These are phyloP conservation scores for Ceratobasidium papillatum DNA, from an alignment of 1,284 basidiomycete species.

Conservation along the genomic window DNA sequence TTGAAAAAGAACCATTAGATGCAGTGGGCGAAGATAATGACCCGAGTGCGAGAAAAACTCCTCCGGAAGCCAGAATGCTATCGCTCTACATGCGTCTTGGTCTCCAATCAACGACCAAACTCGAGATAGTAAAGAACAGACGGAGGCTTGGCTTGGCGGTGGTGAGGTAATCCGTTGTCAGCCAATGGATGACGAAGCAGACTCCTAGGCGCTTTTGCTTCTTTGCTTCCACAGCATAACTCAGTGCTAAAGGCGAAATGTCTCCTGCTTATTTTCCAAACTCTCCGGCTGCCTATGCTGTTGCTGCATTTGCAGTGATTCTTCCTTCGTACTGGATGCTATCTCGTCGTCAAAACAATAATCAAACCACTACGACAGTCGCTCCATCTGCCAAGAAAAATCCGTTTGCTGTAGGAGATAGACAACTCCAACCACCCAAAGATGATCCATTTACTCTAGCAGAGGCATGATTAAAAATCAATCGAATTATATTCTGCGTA, in stretches of 20 bases:
- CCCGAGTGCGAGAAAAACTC: too few relatives aligned
- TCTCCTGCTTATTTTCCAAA: constrained; percentile 20
- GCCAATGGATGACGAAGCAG: background rate
- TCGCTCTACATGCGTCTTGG: too few relatives aligned
- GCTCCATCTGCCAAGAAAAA: background rate
- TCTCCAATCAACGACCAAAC: too few relatives aligned
- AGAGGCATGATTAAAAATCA: constrained; percentile 59
- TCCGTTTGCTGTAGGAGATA: constrained; percentile 16
- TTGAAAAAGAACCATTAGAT: too few relatives aligned
- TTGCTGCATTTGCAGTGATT: constrained; percentile 5
- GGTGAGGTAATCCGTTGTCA: background rate
- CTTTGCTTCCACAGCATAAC: background rate
- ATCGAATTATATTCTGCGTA: background rate
- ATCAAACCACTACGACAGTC: background rate
- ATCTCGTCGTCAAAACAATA: constrained; percentile 1
- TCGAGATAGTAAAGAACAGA: background rate
- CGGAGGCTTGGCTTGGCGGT: background rate
- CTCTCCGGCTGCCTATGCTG: background rate
- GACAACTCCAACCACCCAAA: constrained; percentile 64
- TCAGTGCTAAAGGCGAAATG: background rate
- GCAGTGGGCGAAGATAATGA: too few relatives aligned
- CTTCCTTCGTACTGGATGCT: constrained; percentile 24
- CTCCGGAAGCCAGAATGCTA: too few relatives aligned
- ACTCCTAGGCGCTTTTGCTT: background rate
- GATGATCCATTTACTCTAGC: constrained; percentile 77